These are phyloP conservation scores for Wickerhamiella cacticola DNA, from an alignment of 805 yeast genomes.

Conservation along the genomic window DNA sequence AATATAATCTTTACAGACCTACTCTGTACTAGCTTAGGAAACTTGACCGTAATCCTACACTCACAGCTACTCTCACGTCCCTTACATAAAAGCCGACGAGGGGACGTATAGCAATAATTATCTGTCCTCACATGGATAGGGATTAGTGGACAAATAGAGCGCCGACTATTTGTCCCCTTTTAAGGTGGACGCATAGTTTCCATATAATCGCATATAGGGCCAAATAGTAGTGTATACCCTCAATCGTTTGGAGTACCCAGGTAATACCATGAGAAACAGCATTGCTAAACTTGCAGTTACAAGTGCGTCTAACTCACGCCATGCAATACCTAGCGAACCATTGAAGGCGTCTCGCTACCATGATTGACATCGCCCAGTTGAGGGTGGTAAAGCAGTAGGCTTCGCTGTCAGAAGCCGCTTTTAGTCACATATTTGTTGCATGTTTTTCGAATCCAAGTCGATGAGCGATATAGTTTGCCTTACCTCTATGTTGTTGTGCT, in stretches of 20 bases:
- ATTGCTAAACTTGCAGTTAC: constrained; percentile 47
- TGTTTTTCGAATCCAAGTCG: constrained; percentile 21
- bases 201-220: too few relatives aligned
- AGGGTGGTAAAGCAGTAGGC: constrained; percentile 53
- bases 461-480: constrained; percentile 54
- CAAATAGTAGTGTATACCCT: constrained; percentile 43
- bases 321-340: constrained; percentile 65
- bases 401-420: constrained; percentile 50
- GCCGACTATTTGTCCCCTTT: too few relatives aligned
- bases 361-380: constrained; percentile 87
- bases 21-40: too few relatives aligned
- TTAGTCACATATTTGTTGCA: constrained; percentile 24
- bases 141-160: too few relatives aligned
- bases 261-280: constrained; percentile 30
- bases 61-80: too few relatives aligned
- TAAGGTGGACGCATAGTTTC: too few relatives aligned
- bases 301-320: constrained; percentile 48
- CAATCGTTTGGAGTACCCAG: constrained; percentile 15
- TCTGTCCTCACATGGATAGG: too few relatives aligned
- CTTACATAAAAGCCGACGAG: too few relatives aligned
- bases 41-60: too few relatives aligned
- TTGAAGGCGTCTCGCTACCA: constrained; percentile 89
- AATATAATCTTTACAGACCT: too few relatives aligned
- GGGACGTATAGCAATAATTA: too few relatives aligned
- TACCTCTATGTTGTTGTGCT: too few relatives aligned